These are phyloP conservation scores for Suhomyces wounanorum DNA, from an alignment of 1,139 yeast genomes.

Conservation along the genomic window DNA sequence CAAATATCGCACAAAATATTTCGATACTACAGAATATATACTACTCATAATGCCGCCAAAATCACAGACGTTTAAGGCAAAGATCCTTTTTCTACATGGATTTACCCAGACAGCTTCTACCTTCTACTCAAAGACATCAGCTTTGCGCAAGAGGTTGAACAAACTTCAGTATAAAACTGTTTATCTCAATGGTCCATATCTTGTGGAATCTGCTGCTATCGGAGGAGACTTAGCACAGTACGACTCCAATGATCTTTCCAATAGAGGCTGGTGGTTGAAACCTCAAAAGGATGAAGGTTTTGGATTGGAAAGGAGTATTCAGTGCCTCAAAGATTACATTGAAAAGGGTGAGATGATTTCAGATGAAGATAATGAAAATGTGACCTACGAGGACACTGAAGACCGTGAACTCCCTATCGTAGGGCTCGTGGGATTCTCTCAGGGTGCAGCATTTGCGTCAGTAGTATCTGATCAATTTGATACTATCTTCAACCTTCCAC, in stretches of 20 bases:
- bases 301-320: conserved; percentile 32
- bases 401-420: conserved; percentile 37
- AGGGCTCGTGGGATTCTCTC: conserved; percentile 48
- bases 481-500: conserved; percentile 28
- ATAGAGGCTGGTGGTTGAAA: conserved; percentile 45
- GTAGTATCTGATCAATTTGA: conserved; percentile 35
- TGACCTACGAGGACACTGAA: conserved; percentile 23
- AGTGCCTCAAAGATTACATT: conserved; percentile 33
- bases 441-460: conserved; percentile 52
- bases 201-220: conserved; percentile 42
- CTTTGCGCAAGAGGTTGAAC: conserved; percentile 40
- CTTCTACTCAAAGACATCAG: conserved; percentile 51
- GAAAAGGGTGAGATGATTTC: conserved; percentile 31
- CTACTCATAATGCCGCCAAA: conserved; percentile 9
- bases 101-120: conserved; percentile 45
- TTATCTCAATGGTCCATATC: conserved; percentile 76
- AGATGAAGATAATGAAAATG: conserved; percentile 29
- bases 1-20: background rate
- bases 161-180: conserved; percentile 55
- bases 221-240: conserved; percentile 56
- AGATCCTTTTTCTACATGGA: conserved; percentile 47
- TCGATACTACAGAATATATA: background rate
- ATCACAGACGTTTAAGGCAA: conserved; percentile 16
- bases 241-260: conserved; percentile 28
- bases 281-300: conserved; percentile 25